These are phyloP conservation scores for Ophiostoma novo-ulmi DNA, from an alignment of 2,329 filamentous ascomycete species.

Conservation along the genomic window DNA sequence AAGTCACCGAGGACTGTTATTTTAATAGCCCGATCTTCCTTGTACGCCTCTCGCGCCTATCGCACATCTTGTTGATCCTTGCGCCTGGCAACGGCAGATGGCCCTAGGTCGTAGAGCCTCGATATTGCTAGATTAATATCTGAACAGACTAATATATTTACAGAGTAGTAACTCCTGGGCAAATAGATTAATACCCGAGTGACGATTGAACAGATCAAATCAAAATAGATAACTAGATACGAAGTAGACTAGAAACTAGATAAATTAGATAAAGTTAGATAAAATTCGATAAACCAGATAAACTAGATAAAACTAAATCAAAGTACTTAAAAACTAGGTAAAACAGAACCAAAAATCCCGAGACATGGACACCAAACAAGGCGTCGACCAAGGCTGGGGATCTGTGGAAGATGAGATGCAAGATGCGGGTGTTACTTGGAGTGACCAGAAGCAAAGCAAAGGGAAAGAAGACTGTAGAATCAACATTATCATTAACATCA, in stretches of 20 bases:
- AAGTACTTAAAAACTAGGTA: not conserved
- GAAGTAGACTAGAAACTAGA: not conserved
- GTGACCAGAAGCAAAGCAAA: not conserved
- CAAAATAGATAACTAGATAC: too few relatives aligned
- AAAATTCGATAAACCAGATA: not conserved
- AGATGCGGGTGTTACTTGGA: not conserved
- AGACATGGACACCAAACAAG: not conserved
- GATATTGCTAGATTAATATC: too few relatives aligned
- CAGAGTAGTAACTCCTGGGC: too few relatives aligned
- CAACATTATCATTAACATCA: not conserved
- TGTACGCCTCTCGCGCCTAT: too few relatives aligned
- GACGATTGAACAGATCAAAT: too few relatives aligned
- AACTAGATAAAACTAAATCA: not conserved
- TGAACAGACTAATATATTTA: too few relatives aligned
- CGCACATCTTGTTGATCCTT: not conserved
- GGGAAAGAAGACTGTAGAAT: too few relatives aligned
- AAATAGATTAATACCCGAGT: too few relatives aligned
- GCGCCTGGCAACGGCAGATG: not conserved
- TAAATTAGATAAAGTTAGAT: not conserved
- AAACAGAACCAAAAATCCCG: not conserved
- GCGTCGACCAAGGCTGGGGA: not conserved
- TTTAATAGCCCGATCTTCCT: not conserved
- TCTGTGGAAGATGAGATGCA: not conserved
- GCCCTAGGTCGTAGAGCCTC: not conserved
- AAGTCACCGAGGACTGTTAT: too few relatives aligned